A percentile compares a stretch with the other conserved stretches of the same genome.
Evolutionary conservation across 768 basidiomycete species (phyloP).

Genomic region (Leccinellum rugosiceps): DNA sequence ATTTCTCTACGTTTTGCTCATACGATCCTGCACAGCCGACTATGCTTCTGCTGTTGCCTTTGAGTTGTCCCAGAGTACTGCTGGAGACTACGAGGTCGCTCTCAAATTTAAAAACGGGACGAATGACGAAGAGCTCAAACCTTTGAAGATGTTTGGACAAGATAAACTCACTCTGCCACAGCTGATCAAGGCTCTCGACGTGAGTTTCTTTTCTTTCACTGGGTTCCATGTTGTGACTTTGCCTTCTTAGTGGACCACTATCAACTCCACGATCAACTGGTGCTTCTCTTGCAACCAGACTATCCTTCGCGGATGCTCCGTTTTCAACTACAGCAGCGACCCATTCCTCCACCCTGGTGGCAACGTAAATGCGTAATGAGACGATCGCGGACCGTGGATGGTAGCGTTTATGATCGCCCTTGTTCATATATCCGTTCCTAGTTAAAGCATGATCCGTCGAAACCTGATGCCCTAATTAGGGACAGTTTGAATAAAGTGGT

Average conservation of each 20-base stretch:
- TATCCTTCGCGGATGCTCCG: constrained; percentile 30
- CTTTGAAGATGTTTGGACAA: constrained; percentile 64
- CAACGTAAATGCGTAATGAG: constrained; percentile 8
- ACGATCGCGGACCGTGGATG: background rate
- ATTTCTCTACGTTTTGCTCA: background rate
- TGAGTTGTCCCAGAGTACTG: constrained; percentile 59
- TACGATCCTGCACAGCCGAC: constrained; percentile 48
- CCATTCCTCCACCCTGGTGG: constrained; percentile 22
- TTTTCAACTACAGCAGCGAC: constrained; percentile 28
- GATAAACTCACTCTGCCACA: constrained; percentile 20
- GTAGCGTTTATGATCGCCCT: background rate
- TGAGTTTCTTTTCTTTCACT: background rate
- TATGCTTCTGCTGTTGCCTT: constrained; percentile 70
- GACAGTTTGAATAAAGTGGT: background rate
- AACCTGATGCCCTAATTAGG: background rate
- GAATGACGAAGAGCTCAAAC: constrained; percentile 45
- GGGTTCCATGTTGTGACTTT: background rate
- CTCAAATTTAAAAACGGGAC: constrained; percentile 86
- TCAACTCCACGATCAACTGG: constrained; percentile 35
- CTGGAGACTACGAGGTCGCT: constrained; percentile 70
- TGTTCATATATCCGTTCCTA: background rate
- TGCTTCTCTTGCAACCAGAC: constrained; percentile 35
- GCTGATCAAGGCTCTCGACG: constrained; percentile 19
- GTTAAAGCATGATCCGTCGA: background rate
- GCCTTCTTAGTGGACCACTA: constrained; percentile 17